phyloP scores from a whole-genome alignment of 116 monocot genomes.

The Trichopus zeylanicus region DNA sequence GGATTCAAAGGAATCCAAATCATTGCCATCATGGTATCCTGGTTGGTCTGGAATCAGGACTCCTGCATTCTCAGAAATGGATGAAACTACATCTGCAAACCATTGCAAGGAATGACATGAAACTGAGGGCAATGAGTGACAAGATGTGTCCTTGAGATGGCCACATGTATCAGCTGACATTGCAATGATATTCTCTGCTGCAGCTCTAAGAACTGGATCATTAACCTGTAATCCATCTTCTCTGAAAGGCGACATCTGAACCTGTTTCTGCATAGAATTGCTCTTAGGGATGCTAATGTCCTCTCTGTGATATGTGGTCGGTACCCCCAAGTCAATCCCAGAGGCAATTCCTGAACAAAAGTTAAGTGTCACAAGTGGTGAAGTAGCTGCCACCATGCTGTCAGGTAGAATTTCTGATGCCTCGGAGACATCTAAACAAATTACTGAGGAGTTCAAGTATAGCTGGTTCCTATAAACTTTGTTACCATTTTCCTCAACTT shows the following conservation, averaged over 20 bases:
- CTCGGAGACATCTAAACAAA: no score
- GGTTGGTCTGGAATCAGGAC: not conserved
- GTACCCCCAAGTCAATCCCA: constrained; percentile 38
- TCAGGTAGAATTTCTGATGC: not conserved
- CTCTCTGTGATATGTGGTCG: constrained; percentile 4
- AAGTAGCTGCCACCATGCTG: not conserved
- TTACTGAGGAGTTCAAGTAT: no score
- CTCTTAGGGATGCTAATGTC: not conserved
- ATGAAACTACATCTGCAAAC: constrained; percentile 42
- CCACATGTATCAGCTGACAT: constrained; percentile 19
- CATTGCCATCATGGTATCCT: constrained; percentile 9
- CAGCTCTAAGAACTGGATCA: constrained; percentile 12
- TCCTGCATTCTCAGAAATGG: not conserved
- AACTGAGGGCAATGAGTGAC: not conserved
- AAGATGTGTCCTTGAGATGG: not conserved
- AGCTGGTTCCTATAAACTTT: not conserved
- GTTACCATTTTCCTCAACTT: not conserved
- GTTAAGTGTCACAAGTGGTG: not conserved
- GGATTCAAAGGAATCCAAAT: constrained; percentile 51
- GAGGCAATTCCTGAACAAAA: not conserved
- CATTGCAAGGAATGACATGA: constrained; percentile 24
- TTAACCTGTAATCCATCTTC: not conserved
- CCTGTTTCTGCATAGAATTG: not conserved
- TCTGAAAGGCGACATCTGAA: not conserved
- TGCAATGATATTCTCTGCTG: constrained; percentile 42